A percentile compares a stretch with the other conserved stretches of the same genome.
Evolutionary conservation across 306 rosid species (phyloP).

Genomic region (Lagenaria siceraria): DNA sequence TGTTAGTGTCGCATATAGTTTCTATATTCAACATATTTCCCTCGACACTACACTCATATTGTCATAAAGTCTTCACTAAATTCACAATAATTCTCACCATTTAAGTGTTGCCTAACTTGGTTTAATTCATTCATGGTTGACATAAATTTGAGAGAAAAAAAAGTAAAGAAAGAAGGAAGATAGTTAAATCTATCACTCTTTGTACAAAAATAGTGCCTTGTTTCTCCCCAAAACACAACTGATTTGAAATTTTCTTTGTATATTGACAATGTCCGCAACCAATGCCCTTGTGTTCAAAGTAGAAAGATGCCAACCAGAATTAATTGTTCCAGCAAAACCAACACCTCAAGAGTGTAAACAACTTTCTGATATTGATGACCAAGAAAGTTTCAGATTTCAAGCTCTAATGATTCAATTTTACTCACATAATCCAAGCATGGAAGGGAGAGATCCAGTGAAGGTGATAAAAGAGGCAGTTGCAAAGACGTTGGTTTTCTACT

Average conservation of each 20-base stretch:
- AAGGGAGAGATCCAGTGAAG: neutral
- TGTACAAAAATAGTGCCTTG: neutral
- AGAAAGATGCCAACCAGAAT: neutral
- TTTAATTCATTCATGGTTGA: neutral
- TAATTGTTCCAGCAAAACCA: slow-evolving; percentile 12
- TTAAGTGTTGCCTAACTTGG: neutral
- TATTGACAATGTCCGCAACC: neutral
- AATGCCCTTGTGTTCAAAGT: neutral
- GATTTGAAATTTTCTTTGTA: neutral
- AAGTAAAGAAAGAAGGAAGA: too few species aligned
- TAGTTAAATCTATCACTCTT: too few species aligned
- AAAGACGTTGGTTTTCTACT: neutral
- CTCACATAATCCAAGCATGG: neutral
- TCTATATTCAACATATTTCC: too few species aligned
- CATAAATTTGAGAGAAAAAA: neutral
- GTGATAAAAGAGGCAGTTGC: neutral
- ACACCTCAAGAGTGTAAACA: neutral
- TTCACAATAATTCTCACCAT: too few species aligned
- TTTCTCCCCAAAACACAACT: too few species aligned
- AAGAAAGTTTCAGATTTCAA: neutral
- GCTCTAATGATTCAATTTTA: neutral
- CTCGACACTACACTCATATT: too few species aligned
- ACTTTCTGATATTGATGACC: neutral
- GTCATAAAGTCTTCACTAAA: too few species aligned
- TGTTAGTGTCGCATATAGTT: too few species aligned